Base-by-base conservation (phyloP, 108 stramenopile species). In the Epipyxis sp. region DNA sequence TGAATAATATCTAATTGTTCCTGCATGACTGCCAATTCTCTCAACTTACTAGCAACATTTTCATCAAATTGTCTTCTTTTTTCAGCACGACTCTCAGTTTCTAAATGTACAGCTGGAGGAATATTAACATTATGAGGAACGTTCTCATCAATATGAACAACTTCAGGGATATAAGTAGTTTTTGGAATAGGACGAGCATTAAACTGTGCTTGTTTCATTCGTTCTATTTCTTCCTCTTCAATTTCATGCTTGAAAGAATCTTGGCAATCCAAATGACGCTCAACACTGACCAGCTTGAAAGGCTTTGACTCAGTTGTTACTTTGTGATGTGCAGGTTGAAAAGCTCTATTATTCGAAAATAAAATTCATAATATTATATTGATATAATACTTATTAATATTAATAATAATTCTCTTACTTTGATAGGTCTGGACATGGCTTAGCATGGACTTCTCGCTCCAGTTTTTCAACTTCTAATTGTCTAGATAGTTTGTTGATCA, bases 161-260 rank as follows among this genome's bases (percentile, higher is more conserved):
- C 46, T 50, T 50, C 20, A 6, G 25, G 32, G n/a, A 43, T 42
- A 32, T 34, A 74, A 6, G 35, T 27, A 10, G 13, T 54, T 32
- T 74, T 74, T 3, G 71, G 71, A 37, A 74, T 3, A 27, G 71
- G 71, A 10, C 29, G 37, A 29, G 71, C 71, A 16, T 65, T 65
- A 37, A 65, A 65, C 3, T 16, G 6, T 6, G 61, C 27, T 3
- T 10, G 6, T 65, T 65, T 10, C 25, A 32, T 16, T 3, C 34
- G 6, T 50, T 20, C 46, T 20, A 13, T 20, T 20, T 50, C 20
- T 20, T 50, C 46, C 20, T 50, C 20, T 20, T 50, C 13, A 6
- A 50, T 50, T 50, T 50, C 13, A 20, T 50, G 46, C 6, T 32
- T 29, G 34, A 6, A 25, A 16, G 54, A 16, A 25, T 57, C 61